Evolutionary conservation across 805 yeast species (phyloP), one percentile per base, ranked within the genome.

Genomic region (Sporopachydermia quercuum): DNA sequence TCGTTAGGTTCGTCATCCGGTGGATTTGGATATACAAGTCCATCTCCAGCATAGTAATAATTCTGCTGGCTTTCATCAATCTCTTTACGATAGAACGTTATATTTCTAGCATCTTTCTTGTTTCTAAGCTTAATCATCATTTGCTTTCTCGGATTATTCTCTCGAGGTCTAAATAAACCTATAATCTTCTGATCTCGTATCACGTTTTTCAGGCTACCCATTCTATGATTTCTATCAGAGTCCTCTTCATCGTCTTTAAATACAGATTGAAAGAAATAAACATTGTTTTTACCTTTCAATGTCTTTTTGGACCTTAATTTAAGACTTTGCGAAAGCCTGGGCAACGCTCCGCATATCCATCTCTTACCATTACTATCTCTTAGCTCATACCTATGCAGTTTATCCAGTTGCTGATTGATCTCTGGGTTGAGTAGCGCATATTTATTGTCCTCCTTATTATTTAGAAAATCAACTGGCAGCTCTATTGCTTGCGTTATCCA

Each of bases 1-100:
- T 58, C 64, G 47, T 61, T 62, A 0, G 70, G 68, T 19, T 52
- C 50, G 44, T 64, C 70, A 44, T 64, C 70, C 6, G 44, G 43
- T 1, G 65, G 66, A 19, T 47, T 44, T 11, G 38, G 14, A 16
- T 14, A 14, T 13, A 36, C 17, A 6, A 36, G 14, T 6, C 38
- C 38, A 19, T 36, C 38, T 11, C 38, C 38, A 11, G 38, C 27
- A 6, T 36, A 17, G 18, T 14, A 36, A 36, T 19, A 36, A n/a
- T 16, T 8, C n/a, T 23, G 13, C n/a, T n/a, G 13, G n/a, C n/a
- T 23, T n/a, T 64, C 70, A 44, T 64, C 70, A 6, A 44, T 43
- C 1, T 63, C 65, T 18, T 47, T 44, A 5, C 27, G 14, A 16
- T 14, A 14, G n/a, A 36, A 14, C 38, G 18, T 19, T 11, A 14